Percentiles rank a stretch among this genome's conserved stretches.
Conservation (phyloP, 2,329 filamentous ascomycete species). For the Colletotrichum eleusines region DNA sequence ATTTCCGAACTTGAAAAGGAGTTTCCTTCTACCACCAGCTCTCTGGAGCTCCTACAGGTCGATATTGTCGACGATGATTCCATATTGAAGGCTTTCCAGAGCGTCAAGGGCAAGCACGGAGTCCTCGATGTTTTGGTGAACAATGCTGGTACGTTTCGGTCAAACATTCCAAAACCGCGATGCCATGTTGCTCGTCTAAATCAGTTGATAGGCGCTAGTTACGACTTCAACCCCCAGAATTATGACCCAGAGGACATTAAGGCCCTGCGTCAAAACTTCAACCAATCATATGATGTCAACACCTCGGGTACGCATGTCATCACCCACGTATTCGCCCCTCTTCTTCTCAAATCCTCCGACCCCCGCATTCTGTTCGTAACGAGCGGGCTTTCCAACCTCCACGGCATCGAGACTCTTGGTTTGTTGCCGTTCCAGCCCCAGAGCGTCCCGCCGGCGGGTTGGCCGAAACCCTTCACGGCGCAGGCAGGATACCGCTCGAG, state of each 20-base stretch:
- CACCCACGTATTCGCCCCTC: conserved; percentile 52
- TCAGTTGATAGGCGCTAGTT: conserved; percentile 27
- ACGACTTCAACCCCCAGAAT: conserved; percentile 50
- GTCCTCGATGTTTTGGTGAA: conserved; percentile 52
- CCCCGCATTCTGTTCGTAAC: conserved; percentile 63
- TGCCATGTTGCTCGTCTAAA: not conserved
- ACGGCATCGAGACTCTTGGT: conserved; percentile 45
- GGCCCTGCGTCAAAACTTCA: conserved; percentile 55
- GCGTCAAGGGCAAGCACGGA: conserved; percentile 46
- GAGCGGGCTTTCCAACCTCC: conserved; percentile 54
- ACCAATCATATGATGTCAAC: conserved; percentile 63
- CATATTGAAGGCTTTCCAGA: conserved; percentile 47
- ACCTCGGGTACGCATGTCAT: conserved; percentile 58
- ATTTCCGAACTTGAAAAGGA: conserved; percentile 56
- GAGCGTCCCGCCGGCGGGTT: conserved; percentile 57
- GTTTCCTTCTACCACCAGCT: conserved; percentile 54
- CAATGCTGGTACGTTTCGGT: conserved; percentile 46
- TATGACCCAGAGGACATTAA: conserved; percentile 48
- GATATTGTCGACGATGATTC: conserved; percentile 66
- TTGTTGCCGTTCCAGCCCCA: conserved; percentile 43
- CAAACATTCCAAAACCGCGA: conserved; percentile 33
- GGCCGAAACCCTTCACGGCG: conserved; percentile 56
- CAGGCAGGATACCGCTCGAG: conserved; percentile 52
- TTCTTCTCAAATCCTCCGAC: conserved; percentile 57
- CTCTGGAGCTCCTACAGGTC: conserved; percentile 61